A percentile compares a stretch with the other conserved stretches of the same genome.
Conservation (phyloP, 2,329 filamentous ascomycete genomes). For the Aspergillus thermomutatus region DNA sequence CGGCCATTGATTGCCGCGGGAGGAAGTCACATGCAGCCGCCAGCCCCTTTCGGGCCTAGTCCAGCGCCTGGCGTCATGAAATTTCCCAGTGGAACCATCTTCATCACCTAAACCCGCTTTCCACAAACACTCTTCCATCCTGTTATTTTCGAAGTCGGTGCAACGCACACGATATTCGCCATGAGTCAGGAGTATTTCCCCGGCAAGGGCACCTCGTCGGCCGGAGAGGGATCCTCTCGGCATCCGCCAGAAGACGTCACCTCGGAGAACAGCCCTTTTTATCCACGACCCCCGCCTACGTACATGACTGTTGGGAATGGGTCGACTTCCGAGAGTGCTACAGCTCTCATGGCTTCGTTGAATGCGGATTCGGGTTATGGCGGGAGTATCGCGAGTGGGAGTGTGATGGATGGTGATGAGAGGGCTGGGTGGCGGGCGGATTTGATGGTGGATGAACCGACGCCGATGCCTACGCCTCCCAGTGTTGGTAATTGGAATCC, state of each 20-base stretch:
- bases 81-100: conserved; percentile 13
- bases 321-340: conserved; percentile 74
- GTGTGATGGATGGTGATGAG: conserved; percentile 43
- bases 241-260: conserved; percentile 24
- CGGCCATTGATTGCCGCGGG: neutral
- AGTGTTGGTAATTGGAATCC: conserved; percentile 47
- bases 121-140: conserved; percentile 1
- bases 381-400: conserved; percentile 69
- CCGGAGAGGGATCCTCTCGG: conserved; percentile 36
- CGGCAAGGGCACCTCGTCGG: conserved; percentile 31
- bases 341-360: conserved; percentile 74
- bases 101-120: neutral
- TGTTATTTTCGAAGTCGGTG: conserved; percentile 8
- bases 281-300: conserved; percentile 48
- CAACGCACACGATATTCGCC: conserved; percentile 11
- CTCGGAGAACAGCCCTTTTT: conserved; percentile 23
- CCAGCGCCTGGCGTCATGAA: conserved; percentile 19
- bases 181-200: conserved; percentile 46
- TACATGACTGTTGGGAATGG: conserved; percentile 90
- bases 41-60: conserved; percentile 20
- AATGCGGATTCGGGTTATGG: conserved; percentile 92
- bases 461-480: conserved; percentile 53
- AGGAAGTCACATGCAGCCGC: conserved; percentile 23
- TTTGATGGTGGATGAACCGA: conserved; percentile 56
- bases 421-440: conserved; percentile 53